A percentile compares a stretch with the other conserved stretches of the same genome.
These are phyloP conservation scores for Stephania yunnanensis DNA, from an alignment of 164 flowering plant species.

Conservation along the genomic window DNA sequence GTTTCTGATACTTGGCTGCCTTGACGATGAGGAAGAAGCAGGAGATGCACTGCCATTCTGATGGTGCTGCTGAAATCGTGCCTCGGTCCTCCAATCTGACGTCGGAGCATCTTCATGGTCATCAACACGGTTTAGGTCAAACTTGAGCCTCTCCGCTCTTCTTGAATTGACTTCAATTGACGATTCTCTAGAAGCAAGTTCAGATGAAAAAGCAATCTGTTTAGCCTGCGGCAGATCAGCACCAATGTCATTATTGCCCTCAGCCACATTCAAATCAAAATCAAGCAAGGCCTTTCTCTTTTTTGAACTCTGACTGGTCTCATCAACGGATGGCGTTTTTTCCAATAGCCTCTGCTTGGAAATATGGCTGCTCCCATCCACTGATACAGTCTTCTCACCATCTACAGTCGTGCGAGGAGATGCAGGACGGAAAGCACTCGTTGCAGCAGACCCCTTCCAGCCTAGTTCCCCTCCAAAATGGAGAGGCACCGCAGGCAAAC, in stretches of 20 bases:
- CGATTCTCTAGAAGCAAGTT: constrained; percentile 51
- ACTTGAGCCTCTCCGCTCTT: constrained; percentile 43
- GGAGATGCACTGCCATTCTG: constrained; percentile 58
- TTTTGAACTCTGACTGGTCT: constrained; percentile 31
- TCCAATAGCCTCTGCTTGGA: constrained; percentile 25
- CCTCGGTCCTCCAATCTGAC: constrained; percentile 36
- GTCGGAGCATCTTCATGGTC: constrained; percentile 50
- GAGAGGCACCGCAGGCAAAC: constrained; percentile 43
- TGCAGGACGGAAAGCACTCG: constrained; percentile 82
- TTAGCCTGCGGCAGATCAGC: constrained; percentile 20
- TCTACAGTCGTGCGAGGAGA: constrained; percentile 53
- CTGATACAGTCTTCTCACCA: constrained; percentile 15
- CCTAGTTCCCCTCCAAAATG: constrained; percentile 71
- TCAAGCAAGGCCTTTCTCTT: constrained; percentile 40
- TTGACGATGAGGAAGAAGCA: constrained; percentile 64
- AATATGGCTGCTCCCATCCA: constrained; percentile 17
- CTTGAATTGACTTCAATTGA: constrained; percentile 51
- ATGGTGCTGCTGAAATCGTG: constrained; percentile 17
- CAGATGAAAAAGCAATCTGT: constrained; percentile 33
- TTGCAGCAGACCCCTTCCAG: constrained; percentile 75
- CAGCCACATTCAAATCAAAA: constrained; percentile 76
- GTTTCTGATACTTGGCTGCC: constrained; percentile 53
- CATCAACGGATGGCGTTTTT: constrained; percentile 29
- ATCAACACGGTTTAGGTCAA: constrained; percentile 62
- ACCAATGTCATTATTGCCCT: constrained; percentile 33